phyloP scores from a whole-genome alignment of 495 filamentous ascomycete species.

The Thozetella sp. region DNA sequence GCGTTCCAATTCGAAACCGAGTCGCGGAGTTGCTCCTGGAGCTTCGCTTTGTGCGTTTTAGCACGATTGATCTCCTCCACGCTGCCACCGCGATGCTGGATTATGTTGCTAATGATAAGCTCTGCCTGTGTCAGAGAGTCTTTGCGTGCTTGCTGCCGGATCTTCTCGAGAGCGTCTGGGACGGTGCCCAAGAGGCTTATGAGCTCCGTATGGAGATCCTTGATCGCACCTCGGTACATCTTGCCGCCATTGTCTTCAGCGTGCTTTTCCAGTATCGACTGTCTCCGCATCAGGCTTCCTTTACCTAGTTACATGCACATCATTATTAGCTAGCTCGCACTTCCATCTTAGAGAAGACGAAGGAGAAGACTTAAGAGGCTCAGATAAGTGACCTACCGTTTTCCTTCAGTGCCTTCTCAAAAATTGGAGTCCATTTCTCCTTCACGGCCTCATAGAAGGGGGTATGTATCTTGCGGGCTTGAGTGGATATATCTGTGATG shows the following conservation, averaged over 20 bases:
- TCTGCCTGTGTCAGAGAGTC: background rate
- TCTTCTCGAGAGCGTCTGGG: background rate
- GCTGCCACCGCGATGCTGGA: background rate
- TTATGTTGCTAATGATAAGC: constrained; percentile 9
- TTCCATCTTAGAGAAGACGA: too few relatives aligned
- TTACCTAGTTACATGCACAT: too few relatives aligned
- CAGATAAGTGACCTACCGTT: background rate
- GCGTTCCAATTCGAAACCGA: background rate
- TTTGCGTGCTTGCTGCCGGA: background rate
- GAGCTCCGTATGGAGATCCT: background rate
- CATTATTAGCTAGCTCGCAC: too few relatives aligned
- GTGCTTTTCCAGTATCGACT: background rate
- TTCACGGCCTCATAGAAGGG: background rate
- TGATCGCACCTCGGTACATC: background rate
- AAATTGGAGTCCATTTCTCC: constrained; percentile 4
- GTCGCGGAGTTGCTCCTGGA: constrained; percentile 1
- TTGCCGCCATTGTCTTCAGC: background rate
- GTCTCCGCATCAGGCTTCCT: background rate
- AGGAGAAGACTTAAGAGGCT: too few relatives aligned
- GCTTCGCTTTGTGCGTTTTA: background rate
- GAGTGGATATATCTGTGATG: background rate
- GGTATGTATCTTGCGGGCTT: background rate
- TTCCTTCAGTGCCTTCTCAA: constrained; percentile 2
- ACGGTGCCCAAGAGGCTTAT: background rate
- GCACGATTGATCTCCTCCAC: background rate